phyloP scores from a whole-genome alignment of 352 stramenopile genomes.

The Globisporangium cystogenes region DNA sequence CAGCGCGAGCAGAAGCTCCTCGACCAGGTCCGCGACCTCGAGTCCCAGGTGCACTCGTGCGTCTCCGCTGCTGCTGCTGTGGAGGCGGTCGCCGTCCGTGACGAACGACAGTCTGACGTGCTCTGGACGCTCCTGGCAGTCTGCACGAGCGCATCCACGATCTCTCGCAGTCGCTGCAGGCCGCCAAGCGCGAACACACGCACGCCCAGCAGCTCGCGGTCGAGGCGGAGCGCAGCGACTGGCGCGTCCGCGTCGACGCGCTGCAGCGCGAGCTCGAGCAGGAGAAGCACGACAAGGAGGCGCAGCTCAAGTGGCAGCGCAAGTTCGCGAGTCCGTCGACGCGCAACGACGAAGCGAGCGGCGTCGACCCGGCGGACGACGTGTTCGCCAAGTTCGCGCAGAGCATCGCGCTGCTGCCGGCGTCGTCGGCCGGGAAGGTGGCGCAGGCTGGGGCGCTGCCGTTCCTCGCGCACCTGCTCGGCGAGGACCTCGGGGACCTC shows the following conservation, averaged over 20 bases:
- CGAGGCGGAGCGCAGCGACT: slow-evolving; percentile 36
- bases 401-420: slow-evolving; percentile 60
- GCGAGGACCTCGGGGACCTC: slow-evolving; percentile 47
- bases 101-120: too few species aligned
- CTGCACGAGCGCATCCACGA: slow-evolving; percentile 53
- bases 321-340: slow-evolving; percentile 25
- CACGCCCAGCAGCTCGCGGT: slow-evolving; percentile 39
- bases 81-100: too few species aligned
- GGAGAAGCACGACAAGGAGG: slow-evolving; percentile 67
- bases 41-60: slow-evolving; percentile 65
- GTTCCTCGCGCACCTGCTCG: slow-evolving; percentile 54
- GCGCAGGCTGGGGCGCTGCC: slow-evolving; percentile 49
- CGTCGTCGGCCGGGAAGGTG: slow-evolving; percentile 30
- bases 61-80: slow-evolving; percentile 7
- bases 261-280: slow-evolving; percentile 46
- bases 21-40: slow-evolving; percentile 58
- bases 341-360: neutral
- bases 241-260: slow-evolving; percentile 28
- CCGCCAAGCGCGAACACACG: slow-evolving; percentile 62
- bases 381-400: slow-evolving; percentile 69
- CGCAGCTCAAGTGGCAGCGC: slow-evolving; percentile 49
- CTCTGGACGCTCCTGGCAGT: slow-evolving; percentile 14
- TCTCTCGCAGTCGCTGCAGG: slow-evolving; percentile 42
- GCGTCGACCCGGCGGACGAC: slow-evolving; percentile 35
- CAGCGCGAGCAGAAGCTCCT: slow-evolving; percentile 50